Conservation (phyloP, 495 filamentous ascomycete species). For the Pyronema omphalodes region DNA sequence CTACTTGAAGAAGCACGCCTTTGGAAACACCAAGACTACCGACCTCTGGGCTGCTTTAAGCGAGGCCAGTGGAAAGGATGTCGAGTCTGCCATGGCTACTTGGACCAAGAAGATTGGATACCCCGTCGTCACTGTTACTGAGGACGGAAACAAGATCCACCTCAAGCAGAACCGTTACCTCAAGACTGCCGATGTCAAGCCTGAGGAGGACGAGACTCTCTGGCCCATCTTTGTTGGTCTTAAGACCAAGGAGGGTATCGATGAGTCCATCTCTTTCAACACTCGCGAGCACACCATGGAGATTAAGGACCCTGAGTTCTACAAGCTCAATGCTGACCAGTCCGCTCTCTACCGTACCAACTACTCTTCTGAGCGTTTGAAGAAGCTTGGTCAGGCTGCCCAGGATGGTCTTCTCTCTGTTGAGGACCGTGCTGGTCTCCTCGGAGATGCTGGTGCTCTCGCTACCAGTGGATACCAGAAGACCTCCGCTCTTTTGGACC, state of each 20-base stretch:
- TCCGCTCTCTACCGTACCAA: slow-evolving; percentile 55
- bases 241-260: slow-evolving; percentile 44
- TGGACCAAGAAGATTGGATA: slow-evolving; percentile 68
- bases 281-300: slow-evolving; percentile 59
- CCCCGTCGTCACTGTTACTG: slow-evolving; percentile 50
- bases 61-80: slow-evolving; percentile 78
- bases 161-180: slow-evolving; percentile 63
- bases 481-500: slow-evolving; percentile 70
- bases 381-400: slow-evolving; percentile 65
- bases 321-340: slow-evolving; percentile 64
- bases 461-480: slow-evolving; percentile 81
- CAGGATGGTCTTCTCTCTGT: slow-evolving; percentile 71
- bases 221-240: slow-evolving; percentile 57
- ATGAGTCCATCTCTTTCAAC: slow-evolving; percentile 44
- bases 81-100: slow-evolving; percentile 57
- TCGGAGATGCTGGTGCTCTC: slow-evolving; percentile 84
- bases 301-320: slow-evolving; percentile 46
- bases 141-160: slow-evolving; percentile 38
- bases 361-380: slow-evolving; percentile 47
- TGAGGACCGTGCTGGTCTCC: slow-evolving; percentile 86
- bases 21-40: slow-evolving; percentile 63
- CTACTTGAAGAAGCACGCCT: slow-evolving; percentile 92
- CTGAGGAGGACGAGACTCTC: slow-evolving; percentile 62
- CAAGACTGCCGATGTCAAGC: slow-evolving; percentile 58
- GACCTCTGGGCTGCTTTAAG: slow-evolving; percentile 84